Evolutionary conservation across 2,329 filamentous ascomycete species (phyloP), one percentile per base, ranked within the genome.

Genomic region (Fusarium tuaranense): DNA sequence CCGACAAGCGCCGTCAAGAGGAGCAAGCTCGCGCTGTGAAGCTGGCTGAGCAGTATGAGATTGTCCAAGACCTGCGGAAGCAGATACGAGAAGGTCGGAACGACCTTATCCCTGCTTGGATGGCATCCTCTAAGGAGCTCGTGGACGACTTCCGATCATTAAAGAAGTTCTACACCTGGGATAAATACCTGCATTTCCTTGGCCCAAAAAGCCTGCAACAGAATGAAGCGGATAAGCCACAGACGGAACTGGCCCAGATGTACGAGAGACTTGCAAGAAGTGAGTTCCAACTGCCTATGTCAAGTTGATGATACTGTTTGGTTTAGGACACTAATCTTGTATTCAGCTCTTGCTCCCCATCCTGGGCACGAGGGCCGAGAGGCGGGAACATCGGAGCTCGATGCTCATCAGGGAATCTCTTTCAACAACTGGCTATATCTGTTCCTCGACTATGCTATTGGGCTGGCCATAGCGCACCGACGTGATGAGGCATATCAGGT

Each of bases 381-480:
- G 27, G 77, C 63, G 76, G 81, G 39, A 79, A 76, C 55, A 81
- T 76, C 58, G 80, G 80, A 32, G 80, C 83, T 79, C 5, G 84
- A 84, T 30, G 86, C 80, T 69, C 95, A 95, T 79, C 92, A 94
- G 75, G 93, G 93, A 9, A 94, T 98, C 57, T 86, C 91, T 0
- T 98, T 98, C 79, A 87, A 92, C 68, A 89, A 91, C 57, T 99
- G 97, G 97, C 88, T 98, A 4, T 94, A 97, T 76, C 88, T 98
- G 1, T 98, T 99, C 80, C 88, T 97, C 39, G 94, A 97, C 78
- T 97, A 97, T 80, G 93, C 95, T 4, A 87, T 98, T 58, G 87
- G 92, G 7, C 88, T 97, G 36, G 93, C 95, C 9, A 89, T 91
- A 48, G 85, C 88, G 22, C 92, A 92, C 38, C 90, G 93, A 58